Base-by-base conservation (phyloP, 225 moss, liverwort and hornwort genomes). In the Asterella californica region DNA sequence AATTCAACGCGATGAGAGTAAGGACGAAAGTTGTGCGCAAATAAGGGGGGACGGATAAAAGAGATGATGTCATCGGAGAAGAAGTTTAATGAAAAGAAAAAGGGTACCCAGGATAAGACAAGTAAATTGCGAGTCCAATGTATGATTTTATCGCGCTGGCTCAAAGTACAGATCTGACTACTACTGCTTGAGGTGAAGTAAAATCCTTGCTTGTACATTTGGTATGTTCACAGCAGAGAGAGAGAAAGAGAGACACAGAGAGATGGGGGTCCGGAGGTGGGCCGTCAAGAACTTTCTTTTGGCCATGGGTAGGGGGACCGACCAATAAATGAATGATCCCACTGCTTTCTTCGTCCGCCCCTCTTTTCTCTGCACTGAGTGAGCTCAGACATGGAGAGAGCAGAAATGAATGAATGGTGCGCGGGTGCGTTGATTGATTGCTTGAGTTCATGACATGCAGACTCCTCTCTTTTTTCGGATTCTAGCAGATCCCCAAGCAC, bases 391-490 rank as follows among this genome's bases (percentile, higher is more conserved):
- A 61, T 21, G 27, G 36, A 64, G 67, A 65, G 65, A 67, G 10
- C 7, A n/a, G 67, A 34, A 21, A 67, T 67, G 67, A 67, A 34
- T 67, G 67, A 17, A 33, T 33, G 33, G 33, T 34, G 67, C 34
- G 67, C 34, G 67, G 34, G 67, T 36, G 34, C 33, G 18, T 36
- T 15, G 33, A 67, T 36, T 67, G 33, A 67, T 50, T n/a, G n/a
- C n/a, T n/a, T 48, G 73, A 50, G 30, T 30, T 73, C 73, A 29
- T 42, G 10, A 48, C 70, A 70, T 70, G 70, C 70, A 2, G 46
- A 45, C n/a, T 30, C 48, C 47, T 72, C 47, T 72, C 72, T 42
- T 42, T 74, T 74, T 32, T 30, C 32, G 19, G 74, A 29, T 74
- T 4, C 49, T 71, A 0, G 45, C 72, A 72, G 48, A 48, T 47